Evolutionary conservation across 1,284 basidiomycete species (phyloP), one percentile per base, ranked within the genome.

Genomic region (Microbotryum intermedium): DNA sequence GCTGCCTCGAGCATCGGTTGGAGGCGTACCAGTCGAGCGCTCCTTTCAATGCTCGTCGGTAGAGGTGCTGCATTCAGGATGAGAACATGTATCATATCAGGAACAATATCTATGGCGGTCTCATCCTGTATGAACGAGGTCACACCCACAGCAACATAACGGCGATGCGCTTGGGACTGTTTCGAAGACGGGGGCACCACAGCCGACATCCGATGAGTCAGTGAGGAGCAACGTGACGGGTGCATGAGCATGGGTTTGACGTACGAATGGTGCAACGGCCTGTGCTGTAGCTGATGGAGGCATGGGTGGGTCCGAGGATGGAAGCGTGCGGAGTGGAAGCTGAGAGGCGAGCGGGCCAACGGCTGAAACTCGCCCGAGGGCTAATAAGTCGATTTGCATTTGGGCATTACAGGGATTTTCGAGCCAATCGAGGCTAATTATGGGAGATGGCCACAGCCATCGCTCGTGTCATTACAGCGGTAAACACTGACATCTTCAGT

Each of bases 21-120:
- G 26, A 29, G 30, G 23, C 53, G 45, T 3, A 68, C 72, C 72
- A 73, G 64, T 73, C 69, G 50, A 71, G 70, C 11, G 71, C 65
- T 30, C 70, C 66, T 61, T 73, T 73, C 18, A 73, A 57, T 10
- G 72, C 69, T 30, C 67, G 67, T 34, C 72, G 65, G 65, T 73
- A 73, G 30, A 73, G 64, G 52, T 65, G 69, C 72, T 73, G 59
- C 7, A 46, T 20, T 28, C 47, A 5, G 9, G 25, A 16, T n/a
- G 39, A 10, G n/a, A 13, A 21, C 21, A n/a, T 6, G 29, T 8
- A 48, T 64, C 21, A 68, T 60, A 18, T n/a, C 20, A 6, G 11
- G 7, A 48, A 26, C 34, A 3, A 13, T 39, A n/a, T n/a, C n/a
- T n/a, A n/a, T n/a, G n/a, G n/a, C n/a, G 21, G 11, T 23, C 34